phyloP scores from a whole-genome alignment of 2,329 filamentous ascomycete genomes.

The Diaporthe ilicicola region DNA sequence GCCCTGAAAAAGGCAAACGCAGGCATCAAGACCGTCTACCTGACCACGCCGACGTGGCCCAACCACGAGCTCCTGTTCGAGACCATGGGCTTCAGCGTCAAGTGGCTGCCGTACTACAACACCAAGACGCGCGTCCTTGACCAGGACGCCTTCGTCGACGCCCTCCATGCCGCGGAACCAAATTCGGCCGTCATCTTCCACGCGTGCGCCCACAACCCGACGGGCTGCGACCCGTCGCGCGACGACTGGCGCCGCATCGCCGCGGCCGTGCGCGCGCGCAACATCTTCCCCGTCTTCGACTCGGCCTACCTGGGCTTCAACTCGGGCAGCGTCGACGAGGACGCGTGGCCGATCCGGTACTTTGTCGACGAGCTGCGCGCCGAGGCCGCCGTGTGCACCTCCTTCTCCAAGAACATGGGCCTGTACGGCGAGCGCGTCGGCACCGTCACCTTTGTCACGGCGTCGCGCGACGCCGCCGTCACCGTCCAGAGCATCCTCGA shows the following conservation, averaged over 20 bases:
- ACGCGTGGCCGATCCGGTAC: slow-evolving; percentile 43
- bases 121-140: slow-evolving; percentile 45
- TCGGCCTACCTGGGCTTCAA: slow-evolving; percentile 45
- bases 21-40: slow-evolving; percentile 43
- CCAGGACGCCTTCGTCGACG: slow-evolving; percentile 42
- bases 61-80: slow-evolving; percentile 50
- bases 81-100: slow-evolving; percentile 44
- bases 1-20: slow-evolving; percentile 41
- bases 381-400: slow-evolving; percentile 66
- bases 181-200: slow-evolving; percentile 47
- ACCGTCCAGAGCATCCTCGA: slow-evolving; percentile 42
- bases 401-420: slow-evolving; percentile 69
- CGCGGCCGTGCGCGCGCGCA: slow-evolving; percentile 34
- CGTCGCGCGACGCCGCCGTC: slow-evolving; percentile 26
- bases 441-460: slow-evolving; percentile 40
- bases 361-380: slow-evolving; percentile 46
- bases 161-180: slow-evolving; percentile 40
- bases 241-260: slow-evolving; percentile 45
- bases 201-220: slow-evolving; percentile 54
- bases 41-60: slow-evolving; percentile 52
- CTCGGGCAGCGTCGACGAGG: slow-evolving; percentile 41
- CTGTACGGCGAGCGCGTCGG: slow-evolving; percentile 50
- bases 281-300: slow-evolving; percentile 45
- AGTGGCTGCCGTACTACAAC: slow-evolving; percentile 48
- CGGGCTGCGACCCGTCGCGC: slow-evolving; percentile 48